Conservation (phyloP, 345 rosid genomes). For the Acer saccharum region DNA sequence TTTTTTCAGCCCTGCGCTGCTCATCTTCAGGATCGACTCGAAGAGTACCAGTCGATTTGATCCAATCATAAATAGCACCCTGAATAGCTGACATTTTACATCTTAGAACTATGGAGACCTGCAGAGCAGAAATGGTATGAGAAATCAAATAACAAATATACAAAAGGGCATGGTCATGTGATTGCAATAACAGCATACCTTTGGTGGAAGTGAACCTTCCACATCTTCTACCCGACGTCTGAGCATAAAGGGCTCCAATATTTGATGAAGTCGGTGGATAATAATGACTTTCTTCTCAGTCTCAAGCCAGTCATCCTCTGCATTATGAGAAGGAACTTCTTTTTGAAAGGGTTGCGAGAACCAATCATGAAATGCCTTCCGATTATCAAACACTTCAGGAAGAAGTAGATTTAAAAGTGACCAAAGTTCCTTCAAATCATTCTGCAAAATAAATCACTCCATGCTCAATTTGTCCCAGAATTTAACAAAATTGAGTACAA, state of each 20-base stretch:
- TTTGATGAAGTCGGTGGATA: constrained; percentile 99
- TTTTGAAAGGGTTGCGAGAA: constrained; percentile 97
- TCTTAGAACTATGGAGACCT: constrained; percentile 89
- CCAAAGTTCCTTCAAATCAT: constrained; percentile 99
- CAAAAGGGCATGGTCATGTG: constrained; percentile 8
- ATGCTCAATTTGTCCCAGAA: constrained; percentile 6
- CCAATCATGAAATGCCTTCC: constrained; percentile 99
- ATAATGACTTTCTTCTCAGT: constrained; percentile 98
- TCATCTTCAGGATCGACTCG: constrained; percentile 98
- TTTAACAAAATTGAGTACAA: not conserved
- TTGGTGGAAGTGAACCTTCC: constrained; percentile 99
- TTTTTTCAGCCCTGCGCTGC: constrained; percentile 70
- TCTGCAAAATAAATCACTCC: constrained; percentile 50
- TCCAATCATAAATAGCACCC: constrained; percentile 98
- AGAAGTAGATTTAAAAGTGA: constrained; percentile 97
- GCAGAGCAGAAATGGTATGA: constrained; percentile 42
- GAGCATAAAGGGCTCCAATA: constrained; percentile 99
- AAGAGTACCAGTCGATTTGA: constrained; percentile 94
- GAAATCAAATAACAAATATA: constrained; percentile 24
- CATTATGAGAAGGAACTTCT: constrained; percentile 78
- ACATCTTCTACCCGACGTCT: constrained; percentile 99
- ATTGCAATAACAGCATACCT: constrained; percentile 54
- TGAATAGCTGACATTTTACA: constrained; percentile 99
- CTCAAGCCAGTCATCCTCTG: constrained; percentile 99
- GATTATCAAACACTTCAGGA: constrained; percentile 99